Evolutionary conservation across 306 rosid species (phyloP), one percentile per base, ranked within the genome.

Genomic region (Hippophae rhamnoides): DNA sequence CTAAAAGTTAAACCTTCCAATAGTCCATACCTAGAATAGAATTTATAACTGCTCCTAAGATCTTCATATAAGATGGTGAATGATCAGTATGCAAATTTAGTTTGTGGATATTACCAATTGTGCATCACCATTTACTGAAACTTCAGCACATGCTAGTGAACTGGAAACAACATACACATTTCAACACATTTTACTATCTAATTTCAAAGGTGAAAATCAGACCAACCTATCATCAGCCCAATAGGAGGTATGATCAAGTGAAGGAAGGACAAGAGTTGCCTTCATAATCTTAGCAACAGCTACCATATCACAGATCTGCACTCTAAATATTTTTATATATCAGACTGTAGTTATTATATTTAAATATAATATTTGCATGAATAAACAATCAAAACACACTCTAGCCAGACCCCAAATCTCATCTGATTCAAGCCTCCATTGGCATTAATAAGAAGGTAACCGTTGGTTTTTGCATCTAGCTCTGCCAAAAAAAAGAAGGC

Each of bases 401-500:
- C 72, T 41, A 74, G 68, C 62, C 94, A 81, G 79, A 92, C 99
- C 96, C 99, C 99, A 85, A 92, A 92, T 84, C 99, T 92, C 99
- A 92, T 92, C 90, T 92, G 99, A 77, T 92, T 92, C 82, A 92
- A 70, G 70, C 99, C 99, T n/a, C 99, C 99, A 13, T 92, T 92
- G 18, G 96, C 99, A 82, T 88, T 92, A 63, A 86, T 74, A 64
- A 92, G 85, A 77, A 92, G 74, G 78, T 84, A 92, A 25, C 96
- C 99, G 46, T 83, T 88, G 68, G 78, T 86, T 82, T 84, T 84
- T 7, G 60, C 69, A 69, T 86, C 86, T 50, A 70, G 78, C 71
- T 60, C 99, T 88, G 85, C 57, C 63, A 58, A 55, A 71, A 58
- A 58, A 53, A 72, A 18, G 55, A 45, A 50, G 47, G 56, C 13